Evolutionary conservation across 2,329 filamentous ascomycete species (phyloP).

Genomic region (Trichoderma endophyticum): DNA sequence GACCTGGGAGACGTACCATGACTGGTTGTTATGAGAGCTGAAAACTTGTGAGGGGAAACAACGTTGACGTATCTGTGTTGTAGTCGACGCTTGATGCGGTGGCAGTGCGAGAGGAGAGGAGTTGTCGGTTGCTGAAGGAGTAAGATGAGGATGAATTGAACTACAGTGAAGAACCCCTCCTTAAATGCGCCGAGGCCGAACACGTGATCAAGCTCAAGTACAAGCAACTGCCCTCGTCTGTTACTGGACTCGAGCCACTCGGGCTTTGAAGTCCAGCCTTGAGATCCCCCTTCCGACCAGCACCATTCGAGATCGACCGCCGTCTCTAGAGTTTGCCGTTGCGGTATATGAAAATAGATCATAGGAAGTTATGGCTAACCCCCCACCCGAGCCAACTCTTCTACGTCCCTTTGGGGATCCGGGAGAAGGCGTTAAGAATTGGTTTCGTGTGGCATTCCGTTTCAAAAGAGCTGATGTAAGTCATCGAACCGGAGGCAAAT

Average conservation of each 20-base stretch:
- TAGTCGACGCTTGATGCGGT: not conserved
- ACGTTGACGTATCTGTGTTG: not conserved
- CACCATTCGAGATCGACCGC: not conserved
- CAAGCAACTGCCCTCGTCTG: not conserved
- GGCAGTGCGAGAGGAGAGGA: not conserved
- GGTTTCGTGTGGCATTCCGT: not conserved
- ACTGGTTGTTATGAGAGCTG: not conserved
- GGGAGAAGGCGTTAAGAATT: not conserved
- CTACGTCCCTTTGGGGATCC: not conserved
- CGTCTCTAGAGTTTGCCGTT: not conserved
- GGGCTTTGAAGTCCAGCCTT: not conserved
- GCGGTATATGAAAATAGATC: not conserved
- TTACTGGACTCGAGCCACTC: not conserved
- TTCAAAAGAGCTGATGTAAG: not conserved
- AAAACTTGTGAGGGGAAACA: not conserved
- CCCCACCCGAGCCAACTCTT: not conserved
- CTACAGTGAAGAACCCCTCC: not conserved
- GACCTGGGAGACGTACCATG: not conserved
- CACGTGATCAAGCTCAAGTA: not conserved
- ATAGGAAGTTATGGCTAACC: not conserved
- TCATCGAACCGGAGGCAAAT: too few species aligned
- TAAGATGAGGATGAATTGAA: not conserved
- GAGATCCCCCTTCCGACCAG: not conserved
- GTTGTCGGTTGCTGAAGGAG: not conserved
- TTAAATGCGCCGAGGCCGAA: not conserved